These are phyloP conservation scores for Apiospora phragmitis DNA, from an alignment of 2,329 filamentous ascomycete genomes.

Conservation along the genomic window DNA sequence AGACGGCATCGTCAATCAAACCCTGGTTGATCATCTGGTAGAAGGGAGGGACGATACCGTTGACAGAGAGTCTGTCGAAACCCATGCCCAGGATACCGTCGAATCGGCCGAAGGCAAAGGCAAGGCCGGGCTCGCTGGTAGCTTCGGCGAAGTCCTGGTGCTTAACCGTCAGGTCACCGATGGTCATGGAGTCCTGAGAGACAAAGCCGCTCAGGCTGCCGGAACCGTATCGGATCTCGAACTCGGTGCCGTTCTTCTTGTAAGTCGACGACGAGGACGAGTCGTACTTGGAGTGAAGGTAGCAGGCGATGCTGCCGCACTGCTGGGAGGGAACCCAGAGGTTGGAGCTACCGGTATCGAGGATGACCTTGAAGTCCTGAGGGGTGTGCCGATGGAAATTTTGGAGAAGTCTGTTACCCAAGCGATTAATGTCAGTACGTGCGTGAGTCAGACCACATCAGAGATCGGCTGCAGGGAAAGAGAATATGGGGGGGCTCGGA, in stretches of 20 bases:
- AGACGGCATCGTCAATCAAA: constrained; percentile 87
- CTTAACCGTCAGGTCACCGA: constrained; percentile 88
- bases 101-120: constrained; percentile 96
- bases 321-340: constrained; percentile 93
- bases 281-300: constrained; percentile 96
- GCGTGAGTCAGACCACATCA: background rate
- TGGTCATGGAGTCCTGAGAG: constrained; percentile 81
- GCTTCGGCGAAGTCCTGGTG: constrained; percentile 95
- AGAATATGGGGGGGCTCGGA: no score
- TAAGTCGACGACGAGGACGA: constrained; percentile 85
- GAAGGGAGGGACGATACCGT: constrained; percentile 91
- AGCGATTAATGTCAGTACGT: background rate
- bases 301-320: constrained; percentile 96
- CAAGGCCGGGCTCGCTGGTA: constrained; percentile 90
- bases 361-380: constrained; percentile 96
- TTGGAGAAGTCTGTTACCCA: constrained; percentile 81
- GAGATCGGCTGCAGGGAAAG: background rate
- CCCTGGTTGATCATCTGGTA: constrained; percentile 93
- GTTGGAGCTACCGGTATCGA: constrained; percentile 98
- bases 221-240: constrained; percentile 94
- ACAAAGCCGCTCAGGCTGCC: constrained; percentile 92
- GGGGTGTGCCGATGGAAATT: constrained; percentile 90
- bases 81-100: constrained; percentile 95
- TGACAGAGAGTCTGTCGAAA: constrained; percentile 96
- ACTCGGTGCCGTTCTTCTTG: constrained; percentile 89